Evolutionary conservation across 495 filamentous ascomycete species (phyloP).

Genomic region (Aspergillus mulundensis): DNA sequence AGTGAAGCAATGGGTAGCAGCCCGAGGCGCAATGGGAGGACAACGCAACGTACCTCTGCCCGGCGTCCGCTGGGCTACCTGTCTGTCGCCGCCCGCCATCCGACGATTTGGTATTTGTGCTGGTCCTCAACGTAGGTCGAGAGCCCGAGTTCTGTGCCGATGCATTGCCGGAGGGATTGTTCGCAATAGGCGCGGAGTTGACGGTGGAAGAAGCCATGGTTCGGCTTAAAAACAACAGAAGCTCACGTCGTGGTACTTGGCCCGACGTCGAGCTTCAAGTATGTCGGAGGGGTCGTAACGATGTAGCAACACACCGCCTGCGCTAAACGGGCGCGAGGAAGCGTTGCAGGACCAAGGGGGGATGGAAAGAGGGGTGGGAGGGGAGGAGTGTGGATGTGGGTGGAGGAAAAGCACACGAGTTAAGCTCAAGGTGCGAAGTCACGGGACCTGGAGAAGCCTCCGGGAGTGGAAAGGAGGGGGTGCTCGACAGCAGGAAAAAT

Average conservation of each 20-base stretch:
- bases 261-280: conserved; percentile 34
- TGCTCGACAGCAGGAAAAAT: not conserved
- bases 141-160: conserved; percentile 31
- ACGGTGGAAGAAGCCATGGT: conserved; percentile 50
- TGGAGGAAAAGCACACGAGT: conserved; percentile 12
- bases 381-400: conserved; percentile 7
- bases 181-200: conserved; percentile 41
- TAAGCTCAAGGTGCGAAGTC: conserved; percentile 14
- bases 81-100: conserved; percentile 55
- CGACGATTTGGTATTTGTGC: conserved; percentile 47
- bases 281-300: conserved; percentile 20
- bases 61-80: conserved; percentile 51
- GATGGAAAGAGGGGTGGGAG: conserved; percentile 15
- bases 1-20: conserved; percentile 1
- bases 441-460: conserved; percentile 16
- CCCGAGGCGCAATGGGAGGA: conserved; percentile 10
- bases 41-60: conserved; percentile 47
- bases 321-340: conserved; percentile 20
- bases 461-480: conserved; percentile 3
- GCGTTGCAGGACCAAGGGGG: conserved; percentile 10
- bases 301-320: conserved; percentile 42
- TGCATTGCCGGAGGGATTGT: conserved; percentile 47
- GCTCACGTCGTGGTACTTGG: conserved; percentile 41
- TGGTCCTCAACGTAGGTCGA: conserved; percentile 47
- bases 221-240: conserved; percentile 31